Base-by-base conservation (phyloP, 139 green algal species). In the Chlamydomonas asymmetrica region DNA sequence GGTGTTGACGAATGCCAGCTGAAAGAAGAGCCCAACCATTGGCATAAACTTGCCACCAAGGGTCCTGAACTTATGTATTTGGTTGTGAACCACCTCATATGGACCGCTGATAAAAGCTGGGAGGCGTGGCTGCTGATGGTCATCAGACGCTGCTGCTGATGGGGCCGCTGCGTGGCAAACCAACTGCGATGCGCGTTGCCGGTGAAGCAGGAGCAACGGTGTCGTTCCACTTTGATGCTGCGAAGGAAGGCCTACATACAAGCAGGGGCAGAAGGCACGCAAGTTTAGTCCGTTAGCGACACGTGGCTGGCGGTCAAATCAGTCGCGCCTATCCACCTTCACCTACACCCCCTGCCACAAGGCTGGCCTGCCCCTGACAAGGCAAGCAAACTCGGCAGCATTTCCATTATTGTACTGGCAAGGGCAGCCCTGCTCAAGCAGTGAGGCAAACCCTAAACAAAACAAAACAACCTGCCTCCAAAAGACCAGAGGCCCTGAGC, bases 1-100 rank as follows among this genome's bases (percentile, higher is more conserved):
- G 31, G 93, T 97, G 88, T 98, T 98, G 45, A 95, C 85, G 77
- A 98, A 97, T 5, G 92, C 87, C 89, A 97, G 87, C 45, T 84
- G 85, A 66, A 92, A 92, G 82, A 97, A 98, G 48, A 98, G 85
- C 20, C 80, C 43, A 50, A 89, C 85, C 93, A 98, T 97, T 22
- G 93, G 93, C 35, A 97, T 59, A 66, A 97, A 92, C 59, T 78
- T 78, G 52, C 63, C 63, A 13, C 22, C 31, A 39, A 80, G 73
- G 0, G 5, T 22, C 54, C 52, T 72, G 73, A 80, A 80, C 16
- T 50, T 48, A 18, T 2, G 8, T 29, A 54, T 40, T 45, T 71
- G 62, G n/a, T 60, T 1, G 5, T 7, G 13, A 9, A 40, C 35
- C 23, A 27, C 35, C 32, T 25, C 35, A n/a, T n/a, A n/a, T n/a